Percentiles rank a stretch among this genome's conserved stretches.
Evolutionary conservation across 176 grass and related monocot species (phyloP).

Genomic region (Paspalum notatum): DNA sequence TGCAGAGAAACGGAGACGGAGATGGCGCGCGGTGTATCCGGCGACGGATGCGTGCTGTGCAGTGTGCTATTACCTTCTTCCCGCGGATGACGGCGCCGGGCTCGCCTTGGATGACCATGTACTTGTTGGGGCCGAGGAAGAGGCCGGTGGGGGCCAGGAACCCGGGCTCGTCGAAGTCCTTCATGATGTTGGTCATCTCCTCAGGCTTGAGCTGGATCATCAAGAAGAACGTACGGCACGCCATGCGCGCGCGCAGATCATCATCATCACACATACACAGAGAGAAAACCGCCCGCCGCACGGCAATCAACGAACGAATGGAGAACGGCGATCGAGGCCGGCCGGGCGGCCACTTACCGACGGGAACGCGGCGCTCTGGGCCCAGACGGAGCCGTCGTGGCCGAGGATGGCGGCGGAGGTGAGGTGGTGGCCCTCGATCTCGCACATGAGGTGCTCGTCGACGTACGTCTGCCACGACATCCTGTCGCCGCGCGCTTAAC

Average conservation of each 20-base stretch:
- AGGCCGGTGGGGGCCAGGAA: slow-evolving; percentile 76
- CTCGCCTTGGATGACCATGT: slow-evolving; percentile 95
- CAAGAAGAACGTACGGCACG: background rate
- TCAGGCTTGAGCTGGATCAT: slow-evolving; percentile 61
- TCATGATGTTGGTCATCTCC: slow-evolving; percentile 73
- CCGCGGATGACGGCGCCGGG: slow-evolving; percentile 83
- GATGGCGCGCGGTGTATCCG: background rate
- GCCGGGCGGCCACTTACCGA: no score
- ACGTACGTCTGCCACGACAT: slow-evolving; percentile 92
- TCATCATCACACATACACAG: background rate
- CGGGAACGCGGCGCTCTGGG: slow-evolving; percentile 62
- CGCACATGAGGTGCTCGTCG: slow-evolving; percentile 90
- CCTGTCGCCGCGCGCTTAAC: no score
- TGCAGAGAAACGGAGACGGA: background rate
- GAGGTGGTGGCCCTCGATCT: slow-evolving; percentile 75
- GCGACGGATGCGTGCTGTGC: background rate
- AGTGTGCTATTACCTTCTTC: slow-evolving; percentile 93
- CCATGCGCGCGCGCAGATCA: background rate
- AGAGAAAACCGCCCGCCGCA: no score
- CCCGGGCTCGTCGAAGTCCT: slow-evolving; percentile 92
- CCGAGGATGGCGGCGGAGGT: slow-evolving; percentile 79
- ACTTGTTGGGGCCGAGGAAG: slow-evolving; percentile 65
- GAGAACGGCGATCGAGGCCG: no score
- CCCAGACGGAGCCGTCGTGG: slow-evolving; percentile 76
- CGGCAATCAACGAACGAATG: no score